Evolutionary conservation across 2,329 filamentous ascomycete species (phyloP), one percentile per base, ranked within the genome.

Genomic region (Hypoxylon sp.): DNA sequence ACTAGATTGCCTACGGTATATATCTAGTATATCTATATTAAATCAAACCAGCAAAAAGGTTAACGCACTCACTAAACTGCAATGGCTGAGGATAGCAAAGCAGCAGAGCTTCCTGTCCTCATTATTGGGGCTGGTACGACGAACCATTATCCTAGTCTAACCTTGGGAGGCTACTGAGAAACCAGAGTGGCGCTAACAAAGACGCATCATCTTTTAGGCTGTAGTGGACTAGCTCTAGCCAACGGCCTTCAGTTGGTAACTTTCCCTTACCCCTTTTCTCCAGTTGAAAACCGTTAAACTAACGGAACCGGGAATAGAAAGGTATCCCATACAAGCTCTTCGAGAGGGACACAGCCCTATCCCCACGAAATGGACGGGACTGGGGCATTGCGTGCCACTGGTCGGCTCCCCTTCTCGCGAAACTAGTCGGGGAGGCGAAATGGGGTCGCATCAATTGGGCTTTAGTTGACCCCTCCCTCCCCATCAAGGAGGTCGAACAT

Each of bases 371-470:
- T 22, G 57, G 57, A n/a, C 73, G 74, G 10, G 74, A 76, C 60
- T 76, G 74, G 74, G 74, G 70, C 2, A 61, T 76, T 2, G 72
- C 68, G 17, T 74, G 70, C 47, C 74, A 74, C 64, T 76, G 74
- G 74, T 61, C 70, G 1, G 31, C 56, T 2, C 65, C 68, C 10
- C 70, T 70, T n/a, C 67, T 75, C 6, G 67, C 65, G 14, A 60
- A 57, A 4, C 70, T 75, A 1, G 35, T 75, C 1, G 74, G 74
- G 33, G 42, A 58, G 9, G 73, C 54, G 29, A 74, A 72, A 57
- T 76, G 73, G 73, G 51, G 60, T 9, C 70, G 68, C 48, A 63
- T 72, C 17, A 46, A 22, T 47, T 47, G 59, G 33, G 46, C 68
- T 9, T 54, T 70, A 35, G 67, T 70, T 10, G 74, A 76, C 56